These are phyloP conservation scores for Aspergillus piperis DNA, from an alignment of 2,329 filamentous ascomycete species.

Conservation along the genomic window DNA sequence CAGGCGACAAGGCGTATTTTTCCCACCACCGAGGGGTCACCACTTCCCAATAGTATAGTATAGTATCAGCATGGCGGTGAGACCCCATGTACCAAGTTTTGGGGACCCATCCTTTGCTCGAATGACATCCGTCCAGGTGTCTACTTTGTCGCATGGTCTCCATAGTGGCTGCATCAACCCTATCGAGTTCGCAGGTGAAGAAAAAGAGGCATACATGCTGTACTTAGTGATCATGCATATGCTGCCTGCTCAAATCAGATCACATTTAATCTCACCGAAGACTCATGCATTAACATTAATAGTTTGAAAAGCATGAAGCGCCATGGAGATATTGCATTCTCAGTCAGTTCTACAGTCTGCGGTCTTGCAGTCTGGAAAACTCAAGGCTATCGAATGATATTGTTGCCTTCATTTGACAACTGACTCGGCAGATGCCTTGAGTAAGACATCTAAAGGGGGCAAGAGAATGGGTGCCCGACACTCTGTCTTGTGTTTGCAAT, in stretches of 20 bases:
- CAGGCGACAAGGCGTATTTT: background rate
- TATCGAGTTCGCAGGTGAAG: background rate
- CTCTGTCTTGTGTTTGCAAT: background rate
- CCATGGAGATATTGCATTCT: background rate
- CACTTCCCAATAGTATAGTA: background rate
- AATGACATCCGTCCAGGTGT: conserved; percentile 20
- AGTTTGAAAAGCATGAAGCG: background rate
- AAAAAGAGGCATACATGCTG: background rate
- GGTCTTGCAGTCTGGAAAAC: background rate
- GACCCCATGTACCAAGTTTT: background rate
- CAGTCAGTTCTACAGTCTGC: background rate
- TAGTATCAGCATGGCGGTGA: conserved; percentile 5
- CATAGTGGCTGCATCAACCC: conserved; percentile 11
- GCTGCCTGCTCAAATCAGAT: conserved; percentile 1
- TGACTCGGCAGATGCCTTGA: background rate
- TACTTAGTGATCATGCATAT: background rate
- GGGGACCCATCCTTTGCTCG: conserved; percentile 14
- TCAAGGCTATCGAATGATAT: background rate
- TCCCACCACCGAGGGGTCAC: background rate
- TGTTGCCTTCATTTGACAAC: background rate
- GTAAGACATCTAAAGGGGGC: background rate
- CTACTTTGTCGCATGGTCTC: conserved; percentile 12
- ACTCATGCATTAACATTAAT: background rate
- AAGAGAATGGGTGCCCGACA: background rate
- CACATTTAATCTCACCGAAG: background rate